phyloP scores from a whole-genome alignment of 176 grass and related monocot genomes.

The Bothriochloa decipiens region DNA sequence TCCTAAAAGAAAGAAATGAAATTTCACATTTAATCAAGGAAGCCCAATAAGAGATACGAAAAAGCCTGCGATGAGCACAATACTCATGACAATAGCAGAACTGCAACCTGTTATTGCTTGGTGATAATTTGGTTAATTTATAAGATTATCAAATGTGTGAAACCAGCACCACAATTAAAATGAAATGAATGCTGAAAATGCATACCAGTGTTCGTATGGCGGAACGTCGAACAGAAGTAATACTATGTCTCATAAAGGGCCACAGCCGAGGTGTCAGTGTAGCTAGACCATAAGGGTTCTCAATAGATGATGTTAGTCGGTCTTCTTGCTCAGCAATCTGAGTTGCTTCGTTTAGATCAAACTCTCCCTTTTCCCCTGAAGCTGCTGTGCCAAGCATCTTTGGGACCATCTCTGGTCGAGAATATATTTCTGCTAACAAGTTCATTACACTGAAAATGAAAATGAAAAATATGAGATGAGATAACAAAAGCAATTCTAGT shows the following conservation, averaged over 20 bases:
- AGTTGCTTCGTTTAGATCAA: slow-evolving; percentile 70
- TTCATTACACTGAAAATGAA: slow-evolving; percentile 95
- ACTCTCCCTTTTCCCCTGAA: slow-evolving; percentile 59
- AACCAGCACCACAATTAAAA: slow-evolving; percentile 18
- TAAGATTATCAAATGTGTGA: not conserved
- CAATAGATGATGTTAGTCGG: slow-evolving; percentile 44
- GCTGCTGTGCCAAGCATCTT: slow-evolving; percentile 78
- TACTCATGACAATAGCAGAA: slow-evolving; percentile 12
- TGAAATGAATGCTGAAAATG: slow-evolving; percentile 16
- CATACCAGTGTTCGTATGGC: slow-evolving; percentile 92
- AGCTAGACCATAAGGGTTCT: slow-evolving; percentile 88
- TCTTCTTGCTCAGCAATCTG: slow-evolving; percentile 60
- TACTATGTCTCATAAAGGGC: slow-evolving; percentile 99
- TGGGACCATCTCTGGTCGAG: slow-evolving; percentile 91
- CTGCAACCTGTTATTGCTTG: slow-evolving; percentile 11
- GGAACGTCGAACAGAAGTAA: slow-evolving; percentile 89
- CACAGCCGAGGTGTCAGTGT: slow-evolving; percentile 78
- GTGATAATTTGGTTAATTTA: not conserved
- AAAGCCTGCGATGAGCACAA: slow-evolving; percentile 13
- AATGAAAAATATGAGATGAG: slow-evolving; percentile 33
- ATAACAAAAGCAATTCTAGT: slow-evolving; percentile 12
- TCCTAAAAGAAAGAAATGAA: slow-evolving; percentile 61
- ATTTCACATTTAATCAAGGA: slow-evolving; percentile 36
- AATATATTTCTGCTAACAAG: slow-evolving; percentile 99
- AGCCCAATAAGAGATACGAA: slow-evolving; percentile 24